Conservation (phyloP, 768 basidiomycete species). For the Calocera cornea region DNA sequence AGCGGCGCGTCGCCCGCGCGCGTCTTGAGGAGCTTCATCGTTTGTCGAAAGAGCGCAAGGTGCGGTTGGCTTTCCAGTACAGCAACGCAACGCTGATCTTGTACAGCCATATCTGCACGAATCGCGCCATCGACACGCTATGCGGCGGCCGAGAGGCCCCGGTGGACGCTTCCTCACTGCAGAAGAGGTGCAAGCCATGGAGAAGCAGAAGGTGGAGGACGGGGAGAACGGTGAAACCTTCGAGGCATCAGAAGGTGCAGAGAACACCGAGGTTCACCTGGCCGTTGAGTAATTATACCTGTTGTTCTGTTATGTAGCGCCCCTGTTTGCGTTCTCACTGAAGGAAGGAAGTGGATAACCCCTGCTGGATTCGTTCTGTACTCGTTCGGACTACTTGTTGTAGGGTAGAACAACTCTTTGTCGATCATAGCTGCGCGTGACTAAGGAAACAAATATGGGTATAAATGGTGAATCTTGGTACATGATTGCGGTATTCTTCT, state of each 20-base stretch:
- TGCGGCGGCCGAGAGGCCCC: slow-evolving; percentile 91
- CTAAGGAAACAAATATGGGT: not conserved
- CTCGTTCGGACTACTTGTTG: slow-evolving; percentile 16
- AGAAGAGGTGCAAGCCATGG: slow-evolving; percentile 63
- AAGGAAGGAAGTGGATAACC: slow-evolving; percentile 32
- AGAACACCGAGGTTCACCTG: not conserved
- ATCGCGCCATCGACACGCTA: slow-evolving; percentile 94
- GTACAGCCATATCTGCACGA: slow-evolving; percentile 91
- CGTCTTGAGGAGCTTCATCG: slow-evolving; percentile 88
- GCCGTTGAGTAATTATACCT: not conserved
- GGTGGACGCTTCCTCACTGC: slow-evolving; percentile 96
- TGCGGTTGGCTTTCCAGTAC: slow-evolving; percentile 22
- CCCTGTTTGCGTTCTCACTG: slow-evolving; percentile 24
- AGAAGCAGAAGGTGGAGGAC: slow-evolving; percentile 4
- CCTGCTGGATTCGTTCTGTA: slow-evolving; percentile 31
- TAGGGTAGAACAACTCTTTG: slow-evolving; percentile 13
- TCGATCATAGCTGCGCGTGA: not conserved
- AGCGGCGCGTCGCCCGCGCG: slow-evolving; percentile 79
- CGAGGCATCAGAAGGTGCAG: not conserved
- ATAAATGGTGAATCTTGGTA: slow-evolving; percentile 13
- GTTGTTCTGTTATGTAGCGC: slow-evolving; percentile 15
- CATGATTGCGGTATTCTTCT: too few relatives aligned
- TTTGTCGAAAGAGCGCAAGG: slow-evolving; percentile 87
- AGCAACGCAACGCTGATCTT: slow-evolving; percentile 3
- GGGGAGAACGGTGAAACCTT: not conserved